Evolutionary conservation across 1,139 yeast genomes (phyloP).

Genomic region (Scheffersomyces segobiensis): DNA sequence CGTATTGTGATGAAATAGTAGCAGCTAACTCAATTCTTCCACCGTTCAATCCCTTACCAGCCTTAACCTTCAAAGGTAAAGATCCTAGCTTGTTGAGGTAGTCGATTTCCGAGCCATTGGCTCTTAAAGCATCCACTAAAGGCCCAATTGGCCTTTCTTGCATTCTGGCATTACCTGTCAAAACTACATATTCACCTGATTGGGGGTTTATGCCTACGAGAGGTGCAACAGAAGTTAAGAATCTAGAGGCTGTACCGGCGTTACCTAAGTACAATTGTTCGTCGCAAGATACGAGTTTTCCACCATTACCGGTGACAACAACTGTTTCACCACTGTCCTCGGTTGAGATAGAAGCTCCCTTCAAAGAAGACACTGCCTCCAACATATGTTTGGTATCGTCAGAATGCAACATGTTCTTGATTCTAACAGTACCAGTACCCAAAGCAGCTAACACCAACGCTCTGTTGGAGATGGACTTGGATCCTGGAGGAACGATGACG

Average conservation of each 20-base stretch:
- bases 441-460: conserved; percentile 91
- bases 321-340: conserved; percentile 90
- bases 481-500: conserved; percentile 86
- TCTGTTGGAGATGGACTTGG: conserved; percentile 93
- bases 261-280: conserved; percentile 84
- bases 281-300: conserved; percentile 59
- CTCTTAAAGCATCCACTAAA: conserved; percentile 81
- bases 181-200: conserved; percentile 50
- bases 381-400: conserved; percentile 97
- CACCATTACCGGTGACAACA: conserved; percentile 86
- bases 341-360: conserved; percentile 78
- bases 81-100: conserved; percentile 80
- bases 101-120: conserved; percentile 74
- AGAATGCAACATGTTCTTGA: conserved; percentile 84
- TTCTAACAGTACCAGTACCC: conserved; percentile 79
- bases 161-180: conserved; percentile 97
- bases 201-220: conserved; percentile 50
- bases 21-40: conserved; percentile 95
- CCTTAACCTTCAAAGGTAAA: conserved; percentile 72
- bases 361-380: conserved; percentile 73
- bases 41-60: conserved; percentile 77
- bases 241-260: conserved; percentile 98
- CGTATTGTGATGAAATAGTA: conserved; percentile 95
- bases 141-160: conserved; percentile 98
- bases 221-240: conserved; percentile 87